Conservation (phyloP, 1,139 yeast genomes). For the Kodamaea anthophila region DNA sequence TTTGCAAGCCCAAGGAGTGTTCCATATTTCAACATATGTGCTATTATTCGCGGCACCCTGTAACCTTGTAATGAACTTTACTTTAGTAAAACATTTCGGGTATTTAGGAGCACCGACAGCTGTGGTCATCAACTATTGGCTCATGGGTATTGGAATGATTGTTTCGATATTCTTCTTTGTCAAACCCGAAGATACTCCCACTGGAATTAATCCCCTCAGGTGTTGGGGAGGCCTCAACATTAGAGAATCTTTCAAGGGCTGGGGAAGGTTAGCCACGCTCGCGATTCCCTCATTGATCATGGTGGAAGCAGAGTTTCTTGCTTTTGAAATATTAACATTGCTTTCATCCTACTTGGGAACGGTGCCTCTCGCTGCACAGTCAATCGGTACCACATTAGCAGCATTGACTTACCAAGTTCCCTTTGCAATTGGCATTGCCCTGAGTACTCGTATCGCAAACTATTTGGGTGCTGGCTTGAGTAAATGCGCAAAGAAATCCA, state of each 20-base stretch:
- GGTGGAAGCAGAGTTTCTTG: slow-evolving; percentile 69
- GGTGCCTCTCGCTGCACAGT: slow-evolving; percentile 49
- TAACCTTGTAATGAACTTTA: slow-evolving; percentile 43
- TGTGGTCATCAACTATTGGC: slow-evolving; percentile 50
- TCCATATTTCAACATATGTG: slow-evolving; percentile 47
- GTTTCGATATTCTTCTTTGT: slow-evolving; percentile 34
- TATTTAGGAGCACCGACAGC: slow-evolving; percentile 57
- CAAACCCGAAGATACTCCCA: slow-evolving; percentile 34
- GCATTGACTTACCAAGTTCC: slow-evolving; percentile 48
- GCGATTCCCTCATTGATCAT: slow-evolving; percentile 69
- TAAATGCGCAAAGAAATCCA: slow-evolving; percentile 38
- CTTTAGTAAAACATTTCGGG: slow-evolving; percentile 37
- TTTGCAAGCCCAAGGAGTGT: slow-evolving; percentile 49
- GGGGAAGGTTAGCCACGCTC: slow-evolving; percentile 42
- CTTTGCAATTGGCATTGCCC: slow-evolving; percentile 55
- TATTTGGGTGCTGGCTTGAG: slow-evolving; percentile 51
- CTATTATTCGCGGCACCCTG: slow-evolving; percentile 49
- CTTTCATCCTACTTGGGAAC: slow-evolving; percentile 56
- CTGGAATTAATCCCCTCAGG: slow-evolving; percentile 35
- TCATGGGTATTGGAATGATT: slow-evolving; percentile 46
- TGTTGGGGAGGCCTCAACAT: slow-evolving; percentile 26
- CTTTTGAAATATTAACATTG: slow-evolving; percentile 66
- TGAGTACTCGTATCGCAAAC: slow-evolving; percentile 55
- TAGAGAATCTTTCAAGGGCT: slow-evolving; percentile 31
- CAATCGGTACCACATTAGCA: slow-evolving; percentile 52